These are phyloP conservation scores for Irpex sp. DNA, from an alignment of 1,284 basidiomycete species.

Conservation along the genomic window DNA sequence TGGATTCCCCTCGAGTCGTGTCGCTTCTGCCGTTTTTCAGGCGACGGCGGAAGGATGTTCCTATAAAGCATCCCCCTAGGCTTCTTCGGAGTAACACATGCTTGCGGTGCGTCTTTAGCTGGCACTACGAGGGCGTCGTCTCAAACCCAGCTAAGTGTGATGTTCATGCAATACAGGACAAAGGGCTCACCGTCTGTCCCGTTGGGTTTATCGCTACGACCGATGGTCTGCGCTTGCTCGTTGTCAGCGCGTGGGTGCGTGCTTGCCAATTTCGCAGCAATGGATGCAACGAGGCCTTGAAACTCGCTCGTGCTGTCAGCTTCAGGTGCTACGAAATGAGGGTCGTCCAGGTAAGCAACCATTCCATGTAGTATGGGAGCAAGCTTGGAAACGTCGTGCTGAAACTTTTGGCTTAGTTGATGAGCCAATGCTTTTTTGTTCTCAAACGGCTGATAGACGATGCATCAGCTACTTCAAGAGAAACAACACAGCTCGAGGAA, in stretches of 20 bases:
- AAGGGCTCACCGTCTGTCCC: too few species aligned
- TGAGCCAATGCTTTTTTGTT: not conserved
- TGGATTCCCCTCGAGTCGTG: too few species aligned
- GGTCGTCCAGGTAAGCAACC: not conserved
- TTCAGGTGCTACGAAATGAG: too few species aligned
- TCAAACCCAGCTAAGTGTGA: not conserved
- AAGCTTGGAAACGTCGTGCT: not conserved
- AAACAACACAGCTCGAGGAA: not conserved
- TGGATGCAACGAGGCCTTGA: not conserved
- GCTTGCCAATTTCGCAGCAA: too few species aligned
- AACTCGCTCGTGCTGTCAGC: not conserved
- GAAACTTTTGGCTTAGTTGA: not conserved
- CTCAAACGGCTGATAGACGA: not conserved
- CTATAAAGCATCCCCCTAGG: not conserved
- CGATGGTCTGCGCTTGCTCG: too few species aligned
- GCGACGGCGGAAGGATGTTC: not conserved
- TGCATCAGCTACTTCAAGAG: not conserved
- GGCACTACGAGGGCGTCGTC: too few species aligned
- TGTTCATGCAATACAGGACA: too few species aligned
- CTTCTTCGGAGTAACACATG: too few species aligned
- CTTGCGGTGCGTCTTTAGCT: too few species aligned
- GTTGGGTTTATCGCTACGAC: too few species aligned
- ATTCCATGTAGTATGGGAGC: not conserved
- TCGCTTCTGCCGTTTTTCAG: not conserved
- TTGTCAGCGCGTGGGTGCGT: too few species aligned